phyloP scores from a whole-genome alignment of 2,329 filamentous ascomycete species.

The Lecanicillium sp. region DNA sequence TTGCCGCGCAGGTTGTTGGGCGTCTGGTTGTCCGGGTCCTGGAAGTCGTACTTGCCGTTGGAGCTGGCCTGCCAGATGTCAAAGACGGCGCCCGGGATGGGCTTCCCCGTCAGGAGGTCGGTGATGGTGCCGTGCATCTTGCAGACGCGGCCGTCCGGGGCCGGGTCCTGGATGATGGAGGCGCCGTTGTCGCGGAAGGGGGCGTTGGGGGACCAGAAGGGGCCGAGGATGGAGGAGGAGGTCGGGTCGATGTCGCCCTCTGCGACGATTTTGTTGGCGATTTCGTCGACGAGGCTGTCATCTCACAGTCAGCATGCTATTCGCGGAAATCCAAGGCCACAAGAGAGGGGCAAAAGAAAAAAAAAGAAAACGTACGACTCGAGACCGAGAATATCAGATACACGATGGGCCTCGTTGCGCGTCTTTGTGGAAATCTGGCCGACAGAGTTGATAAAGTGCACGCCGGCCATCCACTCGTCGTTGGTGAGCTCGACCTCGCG shows the following conservation, averaged over 20 bases:
- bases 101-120: constrained; percentile 59
- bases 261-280: constrained; percentile 57
- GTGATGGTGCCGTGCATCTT: constrained; percentile 65
- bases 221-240: constrained; percentile 70
- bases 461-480: constrained; percentile 71
- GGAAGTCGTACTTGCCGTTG: constrained; percentile 72
- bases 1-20: constrained; percentile 73
- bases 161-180: constrained; percentile 58
- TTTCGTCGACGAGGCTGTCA: constrained; percentile 56
- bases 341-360: neutral
- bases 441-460: constrained; percentile 68
- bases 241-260: constrained; percentile 58
- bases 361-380: constrained; percentile 51
- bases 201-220: constrained; percentile 71
- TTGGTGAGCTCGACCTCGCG: constrained; percentile 71
- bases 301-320: neutral
- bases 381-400: constrained; percentile 68
- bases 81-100: constrained; percentile 62
- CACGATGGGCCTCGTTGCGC: constrained; percentile 67
- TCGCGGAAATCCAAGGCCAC: constrained; percentile 1
- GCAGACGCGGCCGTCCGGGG: constrained; percentile 52
- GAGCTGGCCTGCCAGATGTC: constrained; percentile 74
- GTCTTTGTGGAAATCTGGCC: constrained; percentile 62
- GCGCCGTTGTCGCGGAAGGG: constrained; percentile 64
- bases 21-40: constrained; percentile 64